Percentiles rank a stretch among this genome's conserved stretches.
Conservation (phyloP, 2,329 filamentous ascomycete species). For the Aspergillus sp. region DNA sequence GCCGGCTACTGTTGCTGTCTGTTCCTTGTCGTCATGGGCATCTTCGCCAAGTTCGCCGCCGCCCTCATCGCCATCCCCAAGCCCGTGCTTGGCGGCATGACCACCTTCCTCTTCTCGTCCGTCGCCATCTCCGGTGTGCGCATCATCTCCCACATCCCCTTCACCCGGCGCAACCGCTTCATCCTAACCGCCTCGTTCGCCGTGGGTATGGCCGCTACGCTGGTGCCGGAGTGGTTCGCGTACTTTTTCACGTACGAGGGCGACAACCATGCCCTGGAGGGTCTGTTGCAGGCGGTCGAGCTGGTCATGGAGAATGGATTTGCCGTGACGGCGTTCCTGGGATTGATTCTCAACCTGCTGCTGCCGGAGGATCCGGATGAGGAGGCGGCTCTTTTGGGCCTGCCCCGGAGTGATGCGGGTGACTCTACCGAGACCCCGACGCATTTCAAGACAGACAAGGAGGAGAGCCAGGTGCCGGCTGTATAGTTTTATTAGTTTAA, state of each 20-base stretch:
- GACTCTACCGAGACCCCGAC: not conserved
- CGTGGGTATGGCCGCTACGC: conserved; percentile 55
- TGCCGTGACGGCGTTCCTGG: conserved; percentile 67
- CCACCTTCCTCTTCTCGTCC: conserved; percentile 65
- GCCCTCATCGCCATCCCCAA: conserved; percentile 64
- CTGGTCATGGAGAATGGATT: conserved; percentile 66
- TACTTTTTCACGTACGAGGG: conserved; percentile 47
- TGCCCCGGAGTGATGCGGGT: conserved; percentile 13
- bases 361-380: conserved; percentile 76
- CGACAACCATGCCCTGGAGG: conserved; percentile 67
- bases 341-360: conserved; percentile 69
- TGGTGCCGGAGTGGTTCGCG: conserved; percentile 48
- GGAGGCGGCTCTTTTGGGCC: conserved; percentile 36
- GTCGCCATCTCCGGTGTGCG: conserved; percentile 65
- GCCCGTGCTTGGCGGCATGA: conserved; percentile 46
- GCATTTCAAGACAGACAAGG: not conserved
- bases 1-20: conserved; percentile 65
- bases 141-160: conserved; percentile 61
- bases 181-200: conserved; percentile 62
- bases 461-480: no score
- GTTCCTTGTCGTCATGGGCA: conserved; percentile 66
- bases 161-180: conserved; percentile 65
- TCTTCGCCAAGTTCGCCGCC: conserved; percentile 69
- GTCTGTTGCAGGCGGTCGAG: conserved; percentile 50
- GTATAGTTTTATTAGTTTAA: no score